phyloP scores from a whole-genome alignment of 441 rosid genomes.

The Populus tomentosa region DNA sequence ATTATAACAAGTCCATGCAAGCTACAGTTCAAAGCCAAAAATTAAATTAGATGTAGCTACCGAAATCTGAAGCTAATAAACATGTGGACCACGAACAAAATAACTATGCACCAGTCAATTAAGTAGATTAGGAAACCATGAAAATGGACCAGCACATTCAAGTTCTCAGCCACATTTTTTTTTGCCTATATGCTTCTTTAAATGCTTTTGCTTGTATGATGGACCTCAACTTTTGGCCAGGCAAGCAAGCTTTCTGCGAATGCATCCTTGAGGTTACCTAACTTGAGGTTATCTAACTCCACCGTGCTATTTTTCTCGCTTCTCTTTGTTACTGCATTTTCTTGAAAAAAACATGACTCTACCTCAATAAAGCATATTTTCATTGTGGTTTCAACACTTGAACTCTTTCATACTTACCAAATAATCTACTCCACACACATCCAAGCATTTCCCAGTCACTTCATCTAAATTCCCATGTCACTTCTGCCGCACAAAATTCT shows the following conservation, averaged over 20 bases:
- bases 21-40: conserved; percentile 40
- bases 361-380: background rate
- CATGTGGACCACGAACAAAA: background rate
- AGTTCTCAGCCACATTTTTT: background rate
- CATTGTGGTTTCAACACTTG: background rate
- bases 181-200: background rate
- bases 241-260: background rate
- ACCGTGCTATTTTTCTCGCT: no score
- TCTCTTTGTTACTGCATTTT: background rate
- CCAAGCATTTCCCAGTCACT: background rate
- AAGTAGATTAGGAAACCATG: background rate
- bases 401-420: background rate
- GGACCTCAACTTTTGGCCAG: background rate
- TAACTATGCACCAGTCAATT: background rate
- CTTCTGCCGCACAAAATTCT: background rate
- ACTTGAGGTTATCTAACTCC: no score
- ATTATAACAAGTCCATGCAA: conserved; percentile 97
- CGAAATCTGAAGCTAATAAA: background rate
- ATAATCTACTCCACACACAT: background rate
- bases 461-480: background rate
- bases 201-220: background rate
- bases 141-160: background rate
- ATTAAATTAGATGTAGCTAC: background rate
- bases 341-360: background rate
- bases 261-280: background rate